A percentile compares a stretch with the other conserved stretches of the same genome.
Conservation (phyloP, 495 filamentous ascomycete species). For the Umbilicaria muhlenbergii region DNA sequence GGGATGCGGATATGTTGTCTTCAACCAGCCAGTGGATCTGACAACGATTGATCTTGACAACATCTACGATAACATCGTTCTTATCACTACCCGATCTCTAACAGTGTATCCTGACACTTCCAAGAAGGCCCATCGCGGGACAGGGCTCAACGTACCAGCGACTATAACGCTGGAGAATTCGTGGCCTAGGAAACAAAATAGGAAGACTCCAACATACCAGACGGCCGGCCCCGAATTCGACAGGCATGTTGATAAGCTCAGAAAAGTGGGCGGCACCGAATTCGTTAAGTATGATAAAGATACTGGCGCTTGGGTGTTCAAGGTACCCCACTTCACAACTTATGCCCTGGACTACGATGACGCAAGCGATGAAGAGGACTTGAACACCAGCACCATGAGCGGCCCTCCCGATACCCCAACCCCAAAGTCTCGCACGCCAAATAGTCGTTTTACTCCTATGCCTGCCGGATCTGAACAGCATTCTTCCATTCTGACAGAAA, state of each 20-base stretch:
- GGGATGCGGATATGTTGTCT: constrained; percentile 61
- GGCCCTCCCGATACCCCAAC: constrained; percentile 44
- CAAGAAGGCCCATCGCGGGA: constrained; percentile 66
- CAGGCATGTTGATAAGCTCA: constrained; percentile 71
- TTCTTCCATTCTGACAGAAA: constrained; percentile 14
- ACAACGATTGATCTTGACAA: constrained; percentile 53
- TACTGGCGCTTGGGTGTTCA: constrained; percentile 79
- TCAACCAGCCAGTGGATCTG: constrained; percentile 70
- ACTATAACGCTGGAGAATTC: constrained; percentile 75
- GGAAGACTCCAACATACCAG: constrained; percentile 33
- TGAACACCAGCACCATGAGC: constrained; percentile 40
- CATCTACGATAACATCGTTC: constrained; percentile 56
- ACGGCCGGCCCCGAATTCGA: constrained; percentile 43
- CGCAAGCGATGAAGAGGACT: constrained; percentile 36
- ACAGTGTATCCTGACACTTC: constrained; percentile 69
- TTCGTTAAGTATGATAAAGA: constrained; percentile 64
- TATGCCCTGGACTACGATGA: constrained; percentile 86
- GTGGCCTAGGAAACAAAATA: constrained; percentile 62
- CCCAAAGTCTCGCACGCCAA: constrained; percentile 27
- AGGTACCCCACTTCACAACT: constrained; percentile 85
- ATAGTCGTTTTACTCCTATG: constrained; percentile 13
- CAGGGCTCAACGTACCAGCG: constrained; percentile 82
- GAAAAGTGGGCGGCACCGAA: constrained; percentile 57
- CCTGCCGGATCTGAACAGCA: constrained; percentile 16
- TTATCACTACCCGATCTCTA: constrained; percentile 54